Percentiles rank a stretch among this genome's conserved stretches.
Conservation (phyloP, 2,329 filamentous ascomycete species). For the Xylaria multiplex region DNA sequence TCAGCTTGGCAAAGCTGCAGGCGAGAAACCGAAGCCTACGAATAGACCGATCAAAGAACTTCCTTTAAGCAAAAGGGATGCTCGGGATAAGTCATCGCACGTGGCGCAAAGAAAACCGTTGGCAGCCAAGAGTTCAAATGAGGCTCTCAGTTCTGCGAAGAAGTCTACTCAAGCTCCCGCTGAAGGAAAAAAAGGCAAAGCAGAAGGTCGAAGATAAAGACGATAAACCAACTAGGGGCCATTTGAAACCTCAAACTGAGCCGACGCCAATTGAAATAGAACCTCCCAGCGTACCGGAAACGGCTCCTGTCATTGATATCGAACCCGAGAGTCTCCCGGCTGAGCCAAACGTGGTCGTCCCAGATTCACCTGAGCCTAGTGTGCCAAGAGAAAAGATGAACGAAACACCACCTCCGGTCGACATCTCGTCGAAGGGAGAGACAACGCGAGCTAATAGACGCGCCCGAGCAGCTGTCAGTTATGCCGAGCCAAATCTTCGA, state of each 20-base stretch:
- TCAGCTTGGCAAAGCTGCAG: constrained; percentile 45
- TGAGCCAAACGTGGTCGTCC: constrained; percentile 56
- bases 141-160: constrained; percentile 67
- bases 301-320: constrained; percentile 42
- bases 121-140: constrained; percentile 68
- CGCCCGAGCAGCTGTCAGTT: constrained; percentile 75
- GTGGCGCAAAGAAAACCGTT: constrained; percentile 59
- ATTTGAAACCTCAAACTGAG: constrained; percentile 41
- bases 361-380: constrained; percentile 61
- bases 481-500: constrained; percentile 82
- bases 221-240: constrained; percentile 33
- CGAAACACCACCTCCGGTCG: constrained; percentile 69
- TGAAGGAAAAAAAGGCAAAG: constrained; percentile 53
- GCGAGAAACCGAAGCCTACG: constrained; percentile 45
- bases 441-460: constrained; percentile 73
- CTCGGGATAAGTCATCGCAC: constrained; percentile 46
- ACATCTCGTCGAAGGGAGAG: constrained; percentile 66
- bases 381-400: constrained; percentile 50
- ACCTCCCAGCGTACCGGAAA: constrained; percentile 33
- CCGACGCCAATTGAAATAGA: constrained; percentile 47
- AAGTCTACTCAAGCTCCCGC: constrained; percentile 55
- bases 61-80: constrained; percentile 55
- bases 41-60: constrained; percentile 59
- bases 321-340: constrained; percentile 51
- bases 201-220: constrained; percentile 53